Conservation (phyloP, 345 rosid genomes). For the Leavenworthia alabamica region DNA sequence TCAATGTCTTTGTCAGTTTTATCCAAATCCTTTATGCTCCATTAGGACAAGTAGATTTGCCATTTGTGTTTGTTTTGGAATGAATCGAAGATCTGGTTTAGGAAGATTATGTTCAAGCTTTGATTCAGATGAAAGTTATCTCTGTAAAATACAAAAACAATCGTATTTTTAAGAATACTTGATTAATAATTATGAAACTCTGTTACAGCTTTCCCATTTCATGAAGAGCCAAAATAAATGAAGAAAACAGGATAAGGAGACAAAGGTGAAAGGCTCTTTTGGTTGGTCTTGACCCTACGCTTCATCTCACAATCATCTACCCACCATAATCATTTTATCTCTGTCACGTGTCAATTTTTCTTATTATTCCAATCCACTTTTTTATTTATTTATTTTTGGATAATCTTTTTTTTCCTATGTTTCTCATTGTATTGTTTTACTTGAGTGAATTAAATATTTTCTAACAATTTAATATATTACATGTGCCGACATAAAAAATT, state of each 20-base stretch:
- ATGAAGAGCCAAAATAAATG: constrained; percentile 33
- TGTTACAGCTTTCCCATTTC: constrained; percentile 23
- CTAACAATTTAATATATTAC: background rate
- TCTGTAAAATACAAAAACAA: background rate
- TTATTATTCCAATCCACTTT: background rate
- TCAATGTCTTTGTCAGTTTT: too few relatives aligned
- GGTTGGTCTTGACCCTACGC: constrained; percentile 23
- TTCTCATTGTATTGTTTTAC: too few relatives aligned
- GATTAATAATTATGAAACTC: background rate
- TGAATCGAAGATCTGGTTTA: too few relatives aligned
- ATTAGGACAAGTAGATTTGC: too few relatives aligned
- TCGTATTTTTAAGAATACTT: background rate
- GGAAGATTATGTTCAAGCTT: too few relatives aligned
- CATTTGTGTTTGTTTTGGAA: too few relatives aligned
- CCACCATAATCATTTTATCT: constrained; percentile 14
- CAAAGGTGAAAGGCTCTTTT: constrained; percentile 17
- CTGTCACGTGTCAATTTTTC: constrained; percentile 20
- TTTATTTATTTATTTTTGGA: background rate
- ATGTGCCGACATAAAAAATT: background rate
- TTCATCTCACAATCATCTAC: constrained; percentile 10
- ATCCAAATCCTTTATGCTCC: too few relatives aligned
- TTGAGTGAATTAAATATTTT: background rate
- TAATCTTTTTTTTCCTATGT: too few relatives aligned
- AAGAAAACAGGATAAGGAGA: constrained; percentile 14
- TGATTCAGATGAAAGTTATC: too few relatives aligned